Evolutionary conservation across 345 rosid genomes (phyloP).

Genomic region (Gossypium australe): DNA sequence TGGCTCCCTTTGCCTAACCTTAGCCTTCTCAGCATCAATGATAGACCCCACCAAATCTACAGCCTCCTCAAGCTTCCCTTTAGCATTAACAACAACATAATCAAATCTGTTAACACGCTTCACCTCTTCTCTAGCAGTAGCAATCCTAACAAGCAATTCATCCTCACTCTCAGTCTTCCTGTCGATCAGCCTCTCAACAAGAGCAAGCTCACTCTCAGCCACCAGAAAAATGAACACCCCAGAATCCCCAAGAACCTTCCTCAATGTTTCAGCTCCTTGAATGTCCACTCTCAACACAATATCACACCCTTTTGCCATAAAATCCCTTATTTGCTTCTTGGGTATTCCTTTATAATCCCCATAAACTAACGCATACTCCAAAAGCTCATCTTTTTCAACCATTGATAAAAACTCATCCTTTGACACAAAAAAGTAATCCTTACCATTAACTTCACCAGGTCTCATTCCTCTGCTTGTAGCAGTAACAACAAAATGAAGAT

Average conservation of each 20-base stretch:
- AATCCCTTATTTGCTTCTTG: slow-evolving; percentile 71
- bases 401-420: slow-evolving; percentile 62
- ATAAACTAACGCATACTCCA: slow-evolving; percentile 84
- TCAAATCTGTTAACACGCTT: slow-evolving; percentile 60
- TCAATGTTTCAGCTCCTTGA: slow-evolving; percentile 74
- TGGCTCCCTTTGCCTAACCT: slow-evolving; percentile 60
- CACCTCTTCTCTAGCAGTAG: slow-evolving; percentile 84
- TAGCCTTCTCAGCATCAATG: slow-evolving; percentile 92
- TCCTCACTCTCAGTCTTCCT: slow-evolving; percentile 79
- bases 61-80: slow-evolving; percentile 71
- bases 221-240: slow-evolving; percentile 76
- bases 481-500: slow-evolving; percentile 80
- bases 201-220: slow-evolving; percentile 76
- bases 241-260: slow-evolving; percentile 62
- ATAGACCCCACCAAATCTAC: slow-evolving; percentile 61
- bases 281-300: slow-evolving; percentile 83
- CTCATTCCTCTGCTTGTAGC: slow-evolving; percentile 75
- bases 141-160: slow-evolving; percentile 69
- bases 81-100: slow-evolving; percentile 76
- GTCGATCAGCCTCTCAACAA: slow-evolving; percentile 79
- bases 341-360: slow-evolving; percentile 96
- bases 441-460: slow-evolving; percentile 73
- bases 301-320: slow-evolving; percentile 63
- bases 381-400: slow-evolving; percentile 66
- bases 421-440: slow-evolving; percentile 72